These are phyloP conservation scores for Schizonepeta tenuifolia DNA, from an alignment of 257 asterid genomes.

Conservation along the genomic window DNA sequence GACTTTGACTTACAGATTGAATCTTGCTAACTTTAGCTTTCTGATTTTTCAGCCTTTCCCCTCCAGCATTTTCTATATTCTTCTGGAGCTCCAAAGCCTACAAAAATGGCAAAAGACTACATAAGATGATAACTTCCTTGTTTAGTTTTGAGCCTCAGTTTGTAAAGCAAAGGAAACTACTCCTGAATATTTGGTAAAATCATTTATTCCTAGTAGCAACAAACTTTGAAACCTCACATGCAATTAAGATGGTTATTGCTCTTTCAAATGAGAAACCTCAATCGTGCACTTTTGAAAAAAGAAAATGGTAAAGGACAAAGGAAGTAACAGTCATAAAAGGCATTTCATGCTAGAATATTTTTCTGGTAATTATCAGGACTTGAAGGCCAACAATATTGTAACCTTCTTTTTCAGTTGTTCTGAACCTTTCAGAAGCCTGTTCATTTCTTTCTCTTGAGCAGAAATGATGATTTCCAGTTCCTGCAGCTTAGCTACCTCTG, in stretches of 20 bases:
- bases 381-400: neutral
- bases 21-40: slow-evolving; percentile 69
- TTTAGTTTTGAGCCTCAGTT: neutral
- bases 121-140: slow-evolving; percentile 10
- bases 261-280: neutral
- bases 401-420: slow-evolving; percentile 89
- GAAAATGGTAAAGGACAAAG: neutral
- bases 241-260: neutral
- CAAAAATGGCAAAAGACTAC: slow-evolving; percentile 24
- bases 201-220: neutral
- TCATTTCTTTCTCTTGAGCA: slow-evolving; percentile 79
- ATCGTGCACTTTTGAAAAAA: neutral
- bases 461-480: slow-evolving; percentile 64
- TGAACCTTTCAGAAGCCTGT: slow-evolving; percentile 74
- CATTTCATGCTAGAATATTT: neutral
- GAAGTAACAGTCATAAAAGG: neutral
- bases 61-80: slow-evolving; percentile 96
- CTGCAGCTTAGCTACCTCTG: slow-evolving; percentile 65
- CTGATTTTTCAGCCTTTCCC: slow-evolving; percentile 74
- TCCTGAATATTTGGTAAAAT: neutral
- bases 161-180: neutral
- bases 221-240: slow-evolving; percentile 2
- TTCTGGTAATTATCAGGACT: neutral
- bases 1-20: slow-evolving; percentile 72
- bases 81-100: slow-evolving; percentile 88